Conservation (phyloP, 2,329 filamentous ascomycete genomes). For the Fusarium anguioides region DNA sequence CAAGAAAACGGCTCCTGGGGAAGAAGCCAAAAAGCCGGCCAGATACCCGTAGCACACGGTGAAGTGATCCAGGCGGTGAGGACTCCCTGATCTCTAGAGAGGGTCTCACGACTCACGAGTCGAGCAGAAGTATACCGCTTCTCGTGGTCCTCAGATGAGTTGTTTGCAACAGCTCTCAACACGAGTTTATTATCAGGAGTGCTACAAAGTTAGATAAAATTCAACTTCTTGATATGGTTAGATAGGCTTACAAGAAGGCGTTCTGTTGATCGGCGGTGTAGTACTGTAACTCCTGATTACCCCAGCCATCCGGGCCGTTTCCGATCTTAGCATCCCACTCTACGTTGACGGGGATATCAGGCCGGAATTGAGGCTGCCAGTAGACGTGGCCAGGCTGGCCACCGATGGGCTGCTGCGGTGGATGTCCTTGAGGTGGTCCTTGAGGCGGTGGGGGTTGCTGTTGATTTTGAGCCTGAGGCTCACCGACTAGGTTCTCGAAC, state of each 20-base stretch:
- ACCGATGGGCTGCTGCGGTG: slow-evolving; percentile 36
- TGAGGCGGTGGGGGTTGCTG: slow-evolving; percentile 38
- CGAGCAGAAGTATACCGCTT: slow-evolving; percentile 66
- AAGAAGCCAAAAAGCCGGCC: slow-evolving; percentile 72
- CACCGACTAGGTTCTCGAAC: slow-evolving; percentile 50
- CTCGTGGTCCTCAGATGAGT: slow-evolving; percentile 48
- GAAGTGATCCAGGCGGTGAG: slow-evolving; percentile 62
- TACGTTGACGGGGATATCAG: slow-evolving; percentile 57
- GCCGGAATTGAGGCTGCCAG: slow-evolving; percentile 64
- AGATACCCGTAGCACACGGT: slow-evolving; percentile 66
- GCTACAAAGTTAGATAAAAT: slow-evolving; percentile 36
- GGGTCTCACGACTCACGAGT: slow-evolving; percentile 63
- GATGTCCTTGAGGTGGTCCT: slow-evolving; percentile 35
- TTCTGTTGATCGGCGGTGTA: slow-evolving; percentile 63
- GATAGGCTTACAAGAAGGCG: slow-evolving; percentile 59
- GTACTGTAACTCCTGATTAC: slow-evolving; percentile 69
- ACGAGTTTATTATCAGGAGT: slow-evolving; percentile 63
- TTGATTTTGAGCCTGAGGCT: slow-evolving; percentile 39
- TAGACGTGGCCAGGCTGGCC: slow-evolving; percentile 51
- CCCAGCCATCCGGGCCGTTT: slow-evolving; percentile 69
- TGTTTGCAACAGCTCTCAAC: slow-evolving; percentile 60
- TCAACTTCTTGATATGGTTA: background rate
- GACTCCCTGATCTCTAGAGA: slow-evolving; percentile 62
- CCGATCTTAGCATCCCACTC: slow-evolving; percentile 67
- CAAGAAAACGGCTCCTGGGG: slow-evolving; percentile 68